Base-by-base conservation (phyloP, 2,329 filamentous ascomycete species). In the Cladobotryum mycophilum region DNA sequence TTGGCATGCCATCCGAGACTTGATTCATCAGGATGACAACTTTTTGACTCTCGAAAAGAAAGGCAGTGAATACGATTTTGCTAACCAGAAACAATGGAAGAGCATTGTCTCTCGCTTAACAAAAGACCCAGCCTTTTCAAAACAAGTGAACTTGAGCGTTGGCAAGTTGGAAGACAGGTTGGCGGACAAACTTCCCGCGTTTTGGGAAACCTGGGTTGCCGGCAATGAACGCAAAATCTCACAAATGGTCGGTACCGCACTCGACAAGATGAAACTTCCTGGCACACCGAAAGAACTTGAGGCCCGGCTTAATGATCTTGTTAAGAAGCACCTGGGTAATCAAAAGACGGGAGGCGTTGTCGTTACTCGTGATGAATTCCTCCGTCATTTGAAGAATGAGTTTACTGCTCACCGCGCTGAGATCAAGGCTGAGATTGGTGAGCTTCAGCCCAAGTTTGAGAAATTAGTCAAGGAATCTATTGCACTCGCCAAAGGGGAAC, bases 1-100 rank as follows among this genome's bases (percentile, higher is more conserved):
- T 53, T 89, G 81, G 78, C 72, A 80, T 50, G 85, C 84, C 0
- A 63, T 89, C 8, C 71, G 74, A 20, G 75, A 78, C 48, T 72
- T 76, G 51, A 76, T 86, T 44, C 68, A 68, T 17, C 64, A 69
- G 1, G 78, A 80, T 41, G 68, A 68, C 2, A 66, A 68, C 30
- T 70, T 81, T 37, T 61, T 80, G 36, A 74, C 68, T 3, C 58
- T 80, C 3, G 69, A 77, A 35, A 68, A 70, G 30, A 62, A 66
- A 3, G 61, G 64, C 2, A 60, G 70, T 14, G 64, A 62, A n/a
- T 68, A 66, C 17, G 61, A 69, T 13, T 57, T 70, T 15, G 67
- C 75, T 3, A 73, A 73, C 0, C 70, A 78, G 9, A 56, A 68
- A 25, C 71, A 78, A 38, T 79, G 75, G 76, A 61, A 64, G 15